phyloP scores from a whole-genome alignment of 73 alveolate species.

The Paramecium sexaurelia region DNA sequence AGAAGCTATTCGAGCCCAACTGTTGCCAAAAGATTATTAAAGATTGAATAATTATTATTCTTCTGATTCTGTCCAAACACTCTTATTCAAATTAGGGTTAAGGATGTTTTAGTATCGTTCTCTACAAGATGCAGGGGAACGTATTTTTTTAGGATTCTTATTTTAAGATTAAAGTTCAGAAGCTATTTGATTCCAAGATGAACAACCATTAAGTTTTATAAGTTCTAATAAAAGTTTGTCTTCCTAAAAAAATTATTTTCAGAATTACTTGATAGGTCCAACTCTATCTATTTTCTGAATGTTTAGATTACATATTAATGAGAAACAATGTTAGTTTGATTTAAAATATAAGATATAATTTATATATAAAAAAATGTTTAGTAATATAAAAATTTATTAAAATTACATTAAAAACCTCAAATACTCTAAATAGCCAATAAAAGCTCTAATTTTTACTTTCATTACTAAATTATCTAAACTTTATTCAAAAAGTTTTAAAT shows the following conservation, averaged over 20 bases:
- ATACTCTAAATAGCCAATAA: too few species aligned
- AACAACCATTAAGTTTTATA: neutral
- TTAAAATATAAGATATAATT: neutral
- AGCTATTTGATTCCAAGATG: conserved; percentile 12
- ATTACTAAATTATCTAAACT: too few species aligned
- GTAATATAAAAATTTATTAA: neutral
- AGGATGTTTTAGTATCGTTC: conserved; percentile 81
- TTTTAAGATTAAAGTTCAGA: neutral
- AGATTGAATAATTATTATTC: conserved; percentile 74
- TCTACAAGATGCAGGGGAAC: conserved; percentile 64
- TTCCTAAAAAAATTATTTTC: neutral
- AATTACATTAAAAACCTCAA: neutral
- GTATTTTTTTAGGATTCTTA: neutral
- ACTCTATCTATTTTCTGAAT: neutral
- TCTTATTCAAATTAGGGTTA: conserved; percentile 75
- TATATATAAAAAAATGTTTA: neutral
- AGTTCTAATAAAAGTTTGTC: conserved; percentile 10
- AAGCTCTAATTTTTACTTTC: too few species aligned
- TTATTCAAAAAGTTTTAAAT: too few species aligned
- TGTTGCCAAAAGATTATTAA: conserved; percentile 75
- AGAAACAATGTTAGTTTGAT: neutral
- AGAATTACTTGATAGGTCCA: conserved; percentile 10
- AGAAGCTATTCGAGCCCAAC: conserved; percentile 78
- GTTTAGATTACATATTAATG: neutral
- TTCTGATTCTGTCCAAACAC: conserved; percentile 79